These are phyloP conservation scores for Aphanocladium album DNA, from an alignment of 2,329 filamentous ascomycete genomes.

Conservation along the genomic window DNA sequence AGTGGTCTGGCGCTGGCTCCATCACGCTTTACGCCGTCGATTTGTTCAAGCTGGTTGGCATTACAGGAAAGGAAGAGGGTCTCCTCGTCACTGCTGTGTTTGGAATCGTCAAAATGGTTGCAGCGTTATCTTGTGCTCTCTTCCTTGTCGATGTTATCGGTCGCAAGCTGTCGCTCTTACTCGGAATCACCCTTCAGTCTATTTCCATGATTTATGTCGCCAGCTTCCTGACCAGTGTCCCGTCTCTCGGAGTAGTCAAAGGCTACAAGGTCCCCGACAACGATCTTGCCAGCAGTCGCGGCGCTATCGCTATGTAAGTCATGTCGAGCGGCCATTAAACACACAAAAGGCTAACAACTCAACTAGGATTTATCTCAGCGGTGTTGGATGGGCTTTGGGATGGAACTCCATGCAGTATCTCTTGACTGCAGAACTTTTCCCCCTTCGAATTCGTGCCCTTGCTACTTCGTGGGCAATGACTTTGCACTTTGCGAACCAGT, in stretches of 20 bases:
- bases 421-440: conserved; percentile 72
- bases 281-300: conserved; percentile 55
- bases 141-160: conserved; percentile 78
- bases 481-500: conserved; percentile 74
- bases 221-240: conserved; percentile 57
- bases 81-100: conserved; percentile 72
- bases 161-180: conserved; percentile 60
- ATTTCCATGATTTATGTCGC: conserved; percentile 60
- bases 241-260: conserved; percentile 48
- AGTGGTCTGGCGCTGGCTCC: conserved; percentile 68
- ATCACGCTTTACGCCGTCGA: conserved; percentile 75
- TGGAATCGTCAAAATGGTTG: conserved; percentile 66
- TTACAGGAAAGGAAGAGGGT: conserved; percentile 61
- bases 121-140: conserved; percentile 64
- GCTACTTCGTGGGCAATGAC: conserved; percentile 71
- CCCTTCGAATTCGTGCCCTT: conserved; percentile 65
- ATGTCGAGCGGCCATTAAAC: not conserved
- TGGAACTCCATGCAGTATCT: conserved; percentile 79
- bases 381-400: conserved; percentile 63
- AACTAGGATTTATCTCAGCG: conserved; percentile 57
- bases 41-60: conserved; percentile 67
- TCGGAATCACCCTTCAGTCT: conserved; percentile 56
- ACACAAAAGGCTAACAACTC: not conserved
- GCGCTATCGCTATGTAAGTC: conserved; percentile 58
- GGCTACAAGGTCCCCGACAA: conserved; percentile 40